phyloP scores from a whole-genome alignment of 1,139 yeast genomes.

The Protomyces macrosporus region DNA sequence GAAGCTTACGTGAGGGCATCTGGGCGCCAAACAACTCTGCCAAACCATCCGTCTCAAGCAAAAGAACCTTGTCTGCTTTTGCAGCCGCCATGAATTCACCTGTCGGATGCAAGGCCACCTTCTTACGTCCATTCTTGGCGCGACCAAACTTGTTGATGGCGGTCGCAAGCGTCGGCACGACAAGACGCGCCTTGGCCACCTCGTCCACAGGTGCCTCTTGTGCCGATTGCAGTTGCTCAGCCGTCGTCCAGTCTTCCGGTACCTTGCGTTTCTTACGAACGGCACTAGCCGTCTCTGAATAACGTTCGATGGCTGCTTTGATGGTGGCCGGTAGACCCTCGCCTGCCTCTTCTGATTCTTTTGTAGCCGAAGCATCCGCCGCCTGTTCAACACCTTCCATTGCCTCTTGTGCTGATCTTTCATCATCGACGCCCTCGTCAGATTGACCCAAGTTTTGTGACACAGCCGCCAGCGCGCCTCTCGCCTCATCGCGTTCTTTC shows the following conservation, averaged over 20 bases:
- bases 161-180: not conserved
- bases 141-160: not conserved
- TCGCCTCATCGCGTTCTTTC: constrained; percentile 69
- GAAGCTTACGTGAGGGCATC: not conserved
- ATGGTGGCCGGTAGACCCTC: not conserved
- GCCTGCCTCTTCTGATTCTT: not conserved
- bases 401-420: not conserved
- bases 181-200: not conserved
- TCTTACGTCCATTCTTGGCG: not conserved
- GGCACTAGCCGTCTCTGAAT: constrained; percentile 12
- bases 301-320: constrained; percentile 5
- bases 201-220: not conserved
- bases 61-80: not conserved
- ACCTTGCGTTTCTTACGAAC: constrained; percentile 28
- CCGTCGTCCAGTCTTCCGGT: constrained; percentile 26
- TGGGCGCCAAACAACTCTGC: not conserved
- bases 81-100: constrained; percentile 21
- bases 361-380: not conserved
- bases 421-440: not conserved
- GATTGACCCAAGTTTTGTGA: not conserved
- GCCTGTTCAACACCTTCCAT: not conserved
- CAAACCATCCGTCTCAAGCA: not conserved
- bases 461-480: constrained; percentile 51
- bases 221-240: constrained; percentile 5
- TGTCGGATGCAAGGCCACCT: constrained; percentile 27